These are phyloP conservation scores for Paspalum notatum DNA, from an alignment of 176 grass and related monocot species.

Conservation along the genomic window DNA sequence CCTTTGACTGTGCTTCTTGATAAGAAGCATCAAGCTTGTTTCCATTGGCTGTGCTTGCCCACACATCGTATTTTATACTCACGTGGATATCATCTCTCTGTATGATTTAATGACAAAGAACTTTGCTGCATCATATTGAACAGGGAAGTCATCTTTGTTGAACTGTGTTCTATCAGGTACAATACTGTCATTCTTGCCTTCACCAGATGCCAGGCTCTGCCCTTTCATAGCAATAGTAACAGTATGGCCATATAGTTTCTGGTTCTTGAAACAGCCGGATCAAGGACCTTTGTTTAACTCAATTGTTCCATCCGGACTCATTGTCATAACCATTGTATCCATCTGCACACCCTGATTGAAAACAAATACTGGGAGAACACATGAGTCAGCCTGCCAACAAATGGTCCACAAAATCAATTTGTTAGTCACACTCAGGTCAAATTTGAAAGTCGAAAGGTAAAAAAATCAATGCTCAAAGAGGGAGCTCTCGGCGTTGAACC, in stretches of 20 bases:
- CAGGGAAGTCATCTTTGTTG: constrained; percentile 75
- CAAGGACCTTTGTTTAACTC: constrained; percentile 92
- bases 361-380: constrained; percentile 11
- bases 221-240: constrained; percentile 75
- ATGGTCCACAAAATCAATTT: background rate
- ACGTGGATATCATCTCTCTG: constrained; percentile 96
- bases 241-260: constrained; percentile 63
- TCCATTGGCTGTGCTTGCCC: constrained; percentile 96
- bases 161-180: constrained; percentile 66
- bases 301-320: constrained; percentile 75
- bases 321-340: constrained; percentile 73
- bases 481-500: too few relatives aligned
- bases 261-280: constrained; percentile 79
- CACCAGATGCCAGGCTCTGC: constrained; percentile 57
- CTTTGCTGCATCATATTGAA: constrained; percentile 75
- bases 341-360: constrained; percentile 42
- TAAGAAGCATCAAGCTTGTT: constrained; percentile 89
- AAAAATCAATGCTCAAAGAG: too few relatives aligned
- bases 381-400: background rate
- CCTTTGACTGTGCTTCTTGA: constrained; percentile 84
- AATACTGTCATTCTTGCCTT: constrained; percentile 46
- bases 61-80: constrained; percentile 93
- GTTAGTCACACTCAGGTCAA: constrained; percentile 7
- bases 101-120: constrained; percentile 96
- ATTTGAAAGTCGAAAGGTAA: background rate